A percentile compares a stretch with the other conserved stretches of the same genome.
These are phyloP conservation scores for Talaromyces atroroseus DNA, from an alignment of 2,329 filamentous ascomycete genomes.

Conservation along the genomic window DNA sequence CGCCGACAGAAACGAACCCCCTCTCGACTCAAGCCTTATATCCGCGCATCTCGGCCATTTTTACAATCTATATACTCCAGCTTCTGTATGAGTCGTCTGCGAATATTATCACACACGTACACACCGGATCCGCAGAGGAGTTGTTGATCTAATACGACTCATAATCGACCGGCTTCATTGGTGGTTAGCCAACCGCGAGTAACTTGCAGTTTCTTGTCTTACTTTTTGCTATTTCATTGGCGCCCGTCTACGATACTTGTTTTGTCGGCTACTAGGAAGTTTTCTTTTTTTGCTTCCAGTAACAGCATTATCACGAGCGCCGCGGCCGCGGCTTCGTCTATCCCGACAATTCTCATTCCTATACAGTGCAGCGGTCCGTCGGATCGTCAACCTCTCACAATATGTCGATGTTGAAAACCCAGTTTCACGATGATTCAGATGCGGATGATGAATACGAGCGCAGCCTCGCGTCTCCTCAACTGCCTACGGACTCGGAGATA, in stretches of 20 bases:
- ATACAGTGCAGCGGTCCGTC: not conserved
- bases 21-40: not conserved
- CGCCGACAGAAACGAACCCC: not conserved
- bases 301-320: not conserved
- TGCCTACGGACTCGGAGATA: slow-evolving; percentile 53
- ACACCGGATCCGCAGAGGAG: not conserved
- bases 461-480: slow-evolving; percentile 53
- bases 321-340: slow-evolving; percentile 6
- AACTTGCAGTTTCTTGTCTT: not conserved
- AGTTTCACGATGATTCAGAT: slow-evolving; percentile 59
- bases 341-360: not conserved
- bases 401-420: slow-evolving; percentile 26
- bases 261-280: not conserved
- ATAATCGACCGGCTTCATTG: not conserved
- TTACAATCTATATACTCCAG: not conserved
- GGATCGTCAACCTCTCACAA: not conserved
- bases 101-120: not conserved
- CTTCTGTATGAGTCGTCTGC: not conserved
- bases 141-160: not conserved
- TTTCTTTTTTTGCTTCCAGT: not conserved
- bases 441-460: slow-evolving; percentile 63
- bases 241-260: not conserved
- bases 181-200: not conserved
- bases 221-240: not conserved
- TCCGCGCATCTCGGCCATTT: not conserved